A percentile compares a stretch with the other conserved stretches of the same genome.
Evolutionary conservation across 495 filamentous ascomycete genomes (phyloP).

Genomic region (Thozetella sp.): DNA sequence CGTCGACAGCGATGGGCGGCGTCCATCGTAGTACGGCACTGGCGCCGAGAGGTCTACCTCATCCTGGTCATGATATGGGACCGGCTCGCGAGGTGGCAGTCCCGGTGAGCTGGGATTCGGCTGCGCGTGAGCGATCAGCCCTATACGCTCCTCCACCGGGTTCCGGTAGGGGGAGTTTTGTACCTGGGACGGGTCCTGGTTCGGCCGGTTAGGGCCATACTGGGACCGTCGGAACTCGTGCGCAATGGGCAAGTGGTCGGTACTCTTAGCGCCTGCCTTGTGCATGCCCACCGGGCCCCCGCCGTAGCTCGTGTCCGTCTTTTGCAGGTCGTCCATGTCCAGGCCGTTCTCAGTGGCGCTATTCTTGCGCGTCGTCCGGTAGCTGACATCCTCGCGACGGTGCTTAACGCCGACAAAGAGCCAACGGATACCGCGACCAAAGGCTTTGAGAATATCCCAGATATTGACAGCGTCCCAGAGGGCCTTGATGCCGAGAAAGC

Average conservation of each 20-base stretch:
- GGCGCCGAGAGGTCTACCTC: constrained; percentile 3
- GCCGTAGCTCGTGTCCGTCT: constrained; percentile 8
- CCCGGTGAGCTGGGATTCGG: constrained; percentile 32
- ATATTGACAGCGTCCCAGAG: constrained; percentile 75
- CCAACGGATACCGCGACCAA: constrained; percentile 79
- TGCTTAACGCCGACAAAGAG: constrained; percentile 70
- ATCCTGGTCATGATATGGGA: constrained; percentile 13
- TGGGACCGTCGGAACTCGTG: constrained; percentile 30
- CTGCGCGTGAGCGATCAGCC: constrained; percentile 48
- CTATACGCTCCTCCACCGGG: constrained; percentile 41
- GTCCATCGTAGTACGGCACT: neutral
- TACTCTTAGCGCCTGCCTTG: constrained; percentile 23
- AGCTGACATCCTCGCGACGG: constrained; percentile 45
- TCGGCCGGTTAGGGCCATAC: constrained; percentile 11
- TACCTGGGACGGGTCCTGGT: constrained; percentile 3
- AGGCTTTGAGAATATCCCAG: constrained; percentile 81
- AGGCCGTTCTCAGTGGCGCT: constrained; percentile 13
- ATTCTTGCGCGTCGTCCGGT: constrained; percentile 19
- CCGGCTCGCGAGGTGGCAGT: constrained; percentile 12
- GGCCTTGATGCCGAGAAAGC: constrained; percentile 62
- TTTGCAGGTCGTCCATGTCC: constrained; percentile 31
- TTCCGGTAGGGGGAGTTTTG: neutral
- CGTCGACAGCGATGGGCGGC: constrained; percentile 4
- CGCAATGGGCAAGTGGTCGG: constrained; percentile 40
- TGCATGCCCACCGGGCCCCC: constrained; percentile 24